phyloP scores from a whole-genome alignment of 2,329 filamentous ascomycete species.

The Pseudogymnoascus verrucosus region DNA sequence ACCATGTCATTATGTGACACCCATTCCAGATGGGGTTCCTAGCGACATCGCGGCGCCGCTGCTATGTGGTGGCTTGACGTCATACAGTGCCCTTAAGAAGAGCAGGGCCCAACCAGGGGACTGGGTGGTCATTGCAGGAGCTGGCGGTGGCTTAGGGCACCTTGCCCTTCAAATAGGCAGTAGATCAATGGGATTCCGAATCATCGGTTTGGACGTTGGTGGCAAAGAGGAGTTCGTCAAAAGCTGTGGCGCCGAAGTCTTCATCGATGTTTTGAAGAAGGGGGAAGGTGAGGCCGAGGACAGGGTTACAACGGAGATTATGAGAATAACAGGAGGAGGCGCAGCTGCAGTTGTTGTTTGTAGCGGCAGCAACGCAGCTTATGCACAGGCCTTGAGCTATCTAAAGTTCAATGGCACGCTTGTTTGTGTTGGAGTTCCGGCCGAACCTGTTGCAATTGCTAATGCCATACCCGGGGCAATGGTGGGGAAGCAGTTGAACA shows the following conservation, averaged over 20 bases:
- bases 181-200: slow-evolving; percentile 51
- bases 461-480: slow-evolving; percentile 35
- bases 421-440: slow-evolving; percentile 44
- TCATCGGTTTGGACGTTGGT: slow-evolving; percentile 58
- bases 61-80: slow-evolving; percentile 60
- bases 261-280: slow-evolving; percentile 52
- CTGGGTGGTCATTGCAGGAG: slow-evolving; percentile 47
- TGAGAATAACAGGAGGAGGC: slow-evolving; percentile 48
- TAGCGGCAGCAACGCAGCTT: slow-evolving; percentile 42
- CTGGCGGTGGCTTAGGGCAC: slow-evolving; percentile 57
- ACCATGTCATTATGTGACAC: slow-evolving; percentile 60
- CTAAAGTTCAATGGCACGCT: slow-evolving; percentile 43
- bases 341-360: slow-evolving; percentile 54
- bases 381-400: slow-evolving; percentile 39
- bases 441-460: slow-evolving; percentile 36
- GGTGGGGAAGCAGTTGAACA: slow-evolving; percentile 35
- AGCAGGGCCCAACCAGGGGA: slow-evolving; percentile 40
- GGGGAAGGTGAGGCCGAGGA: slow-evolving; percentile 34
- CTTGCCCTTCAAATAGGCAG: slow-evolving; percentile 53
- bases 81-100: slow-evolving; percentile 58
- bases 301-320: slow-evolving; percentile 36
- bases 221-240: slow-evolving; percentile 51
- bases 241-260: slow-evolving; percentile 55
- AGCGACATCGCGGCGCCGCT: slow-evolving; percentile 57
- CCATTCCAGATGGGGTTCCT: slow-evolving; percentile 54